Base-by-base conservation (phyloP, 495 filamentous ascomycete genomes). In the Penicillium crystallinum region DNA sequence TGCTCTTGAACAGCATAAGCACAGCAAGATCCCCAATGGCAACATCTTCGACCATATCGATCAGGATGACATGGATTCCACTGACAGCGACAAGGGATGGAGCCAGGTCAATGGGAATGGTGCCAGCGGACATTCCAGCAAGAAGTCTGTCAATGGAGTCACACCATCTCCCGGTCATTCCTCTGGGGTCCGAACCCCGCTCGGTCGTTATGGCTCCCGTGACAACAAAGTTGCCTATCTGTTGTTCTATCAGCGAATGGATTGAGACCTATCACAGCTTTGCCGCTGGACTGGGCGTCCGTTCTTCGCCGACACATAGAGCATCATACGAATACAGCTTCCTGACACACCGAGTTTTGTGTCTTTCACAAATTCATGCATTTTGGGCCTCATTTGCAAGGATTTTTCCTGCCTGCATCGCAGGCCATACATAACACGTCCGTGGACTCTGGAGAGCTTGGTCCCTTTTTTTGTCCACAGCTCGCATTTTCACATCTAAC, bases 181-280 rank as follows among this genome's bases (percentile, higher is more conserved):
- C 11, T 81, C 81, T 31, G 76, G 80, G 10, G 86, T 86, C 60
- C 75, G 77, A 59, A 82, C 82, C 4, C 80, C 82, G 14, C 58
- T 75, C 44, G 77, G 74, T 39, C 87, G 84, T 67, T 86, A 85
- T 57, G 84, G 80, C 23, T 77, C 87, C 55, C 90, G 86, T 69
- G 95, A 97, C 64, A 95, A 89, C 75, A 96, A 95, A 75, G 91
- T 96, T 46, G 93, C 93, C 12, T 98, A 98, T 70, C 81, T 98
- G 53, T 70, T 98, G 65, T 95, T 98, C 71, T 98, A 98, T 67
- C 85, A 96, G 73, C 84, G 80, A 55, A 81, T 96, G 63, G 65
- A 63, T 48, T 75, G 53, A 67, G 43, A 49, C 17, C 5, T 34
- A 5, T 46, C 19, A 39, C 11, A 27, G 33, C 37, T 54, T 46